Conservation (phyloP, 352 stramenopile genomes). For the Phytophthora pluvialis region DNA sequence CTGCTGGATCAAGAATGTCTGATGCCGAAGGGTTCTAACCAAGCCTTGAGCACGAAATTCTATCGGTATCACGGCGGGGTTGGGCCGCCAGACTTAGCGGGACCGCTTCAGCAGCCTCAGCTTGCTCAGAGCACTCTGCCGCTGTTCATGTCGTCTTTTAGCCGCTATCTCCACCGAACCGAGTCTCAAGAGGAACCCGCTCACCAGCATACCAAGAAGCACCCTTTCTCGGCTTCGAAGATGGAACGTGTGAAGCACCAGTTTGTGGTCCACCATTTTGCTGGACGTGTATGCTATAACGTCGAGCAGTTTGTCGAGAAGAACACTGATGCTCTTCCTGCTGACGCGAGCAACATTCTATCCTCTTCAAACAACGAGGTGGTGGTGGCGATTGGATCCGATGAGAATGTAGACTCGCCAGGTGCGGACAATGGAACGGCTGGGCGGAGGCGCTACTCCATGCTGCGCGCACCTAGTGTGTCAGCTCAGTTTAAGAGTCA, state of each 20-base stretch:
- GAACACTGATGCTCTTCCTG: conserved; percentile 82
- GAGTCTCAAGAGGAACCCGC: conserved; percentile 45
- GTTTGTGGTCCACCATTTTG: conserved; percentile 87
- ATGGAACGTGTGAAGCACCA: conserved; percentile 84
- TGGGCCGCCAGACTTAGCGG: conserved; percentile 33
- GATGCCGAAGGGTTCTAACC: conserved; percentile 85
- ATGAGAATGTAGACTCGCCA: conserved; percentile 56
- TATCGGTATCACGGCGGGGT: conserved; percentile 70
- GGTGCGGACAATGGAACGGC: conserved; percentile 16
- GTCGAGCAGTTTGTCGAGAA: conserved; percentile 88
- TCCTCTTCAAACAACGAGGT: conserved; percentile 68
- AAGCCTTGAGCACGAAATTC: conserved; percentile 81
- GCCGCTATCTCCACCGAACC: conserved; percentile 54
- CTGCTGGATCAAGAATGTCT: conserved; percentile 86
- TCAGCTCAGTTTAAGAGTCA: conserved; percentile 94
- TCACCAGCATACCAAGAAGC: conserved; percentile 36
- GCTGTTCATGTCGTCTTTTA: conserved; percentile 70
- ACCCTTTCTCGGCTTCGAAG: conserved; percentile 81
- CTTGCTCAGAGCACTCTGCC: conserved; percentile 58
- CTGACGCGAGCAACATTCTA: conserved; percentile 64
- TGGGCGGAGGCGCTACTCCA: conserved; percentile 49
- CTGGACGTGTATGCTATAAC: conserved; percentile 76
- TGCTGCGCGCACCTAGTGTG: conserved; percentile 74
- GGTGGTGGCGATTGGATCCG: conserved; percentile 59
- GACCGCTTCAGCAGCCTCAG: conserved; percentile 45